Conservation (phyloP, 768 basidiomycete species). For the Rhizopogon vinicolor region DNA sequence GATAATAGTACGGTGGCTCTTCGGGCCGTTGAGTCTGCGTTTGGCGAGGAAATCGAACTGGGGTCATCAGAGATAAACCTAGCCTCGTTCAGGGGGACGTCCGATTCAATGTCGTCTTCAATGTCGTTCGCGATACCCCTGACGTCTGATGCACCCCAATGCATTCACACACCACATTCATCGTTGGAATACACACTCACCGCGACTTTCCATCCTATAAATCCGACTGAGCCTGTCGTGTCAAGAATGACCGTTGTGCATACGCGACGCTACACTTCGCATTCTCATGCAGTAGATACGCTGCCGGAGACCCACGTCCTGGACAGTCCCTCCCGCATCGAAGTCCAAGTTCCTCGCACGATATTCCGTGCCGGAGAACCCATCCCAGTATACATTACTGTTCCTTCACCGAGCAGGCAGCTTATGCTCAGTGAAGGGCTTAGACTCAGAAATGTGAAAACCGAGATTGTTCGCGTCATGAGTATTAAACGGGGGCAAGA, state of each 20-base stretch:
- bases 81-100: constrained; percentile 37
- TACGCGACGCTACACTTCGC: constrained; percentile 70
- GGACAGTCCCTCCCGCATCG: constrained; percentile 60
- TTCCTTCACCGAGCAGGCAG: constrained; percentile 69
- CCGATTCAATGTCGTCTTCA: constrained; percentile 47
- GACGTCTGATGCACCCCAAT: constrained; percentile 76
- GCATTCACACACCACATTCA: constrained; percentile 71
- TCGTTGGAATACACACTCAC: constrained; percentile 66
- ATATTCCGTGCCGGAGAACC: constrained; percentile 69
- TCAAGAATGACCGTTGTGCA: constrained; percentile 63
- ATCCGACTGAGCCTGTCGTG: constrained; percentile 33
- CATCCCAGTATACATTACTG: constrained; percentile 74
- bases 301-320: constrained; percentile 57
- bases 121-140: constrained; percentile 83
- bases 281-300: constrained; percentile 48
- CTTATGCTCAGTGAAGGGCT: constrained; percentile 67
- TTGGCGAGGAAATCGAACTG: constrained; percentile 63
- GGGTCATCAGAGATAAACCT: constrained; percentile 52
- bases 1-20: constrained; percentile 55
- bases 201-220: constrained; percentile 56
- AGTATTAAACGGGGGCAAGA: constrained; percentile 47
- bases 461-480: constrained; percentile 70
- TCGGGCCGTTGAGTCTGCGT: constrained; percentile 62
- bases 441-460: constrained; percentile 73
- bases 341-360: constrained; percentile 68